Evolutionary conservation across 352 stramenopile genomes (phyloP), one percentile per base, ranked within the genome.

Genomic region (Blastocystis sp.): DNA sequence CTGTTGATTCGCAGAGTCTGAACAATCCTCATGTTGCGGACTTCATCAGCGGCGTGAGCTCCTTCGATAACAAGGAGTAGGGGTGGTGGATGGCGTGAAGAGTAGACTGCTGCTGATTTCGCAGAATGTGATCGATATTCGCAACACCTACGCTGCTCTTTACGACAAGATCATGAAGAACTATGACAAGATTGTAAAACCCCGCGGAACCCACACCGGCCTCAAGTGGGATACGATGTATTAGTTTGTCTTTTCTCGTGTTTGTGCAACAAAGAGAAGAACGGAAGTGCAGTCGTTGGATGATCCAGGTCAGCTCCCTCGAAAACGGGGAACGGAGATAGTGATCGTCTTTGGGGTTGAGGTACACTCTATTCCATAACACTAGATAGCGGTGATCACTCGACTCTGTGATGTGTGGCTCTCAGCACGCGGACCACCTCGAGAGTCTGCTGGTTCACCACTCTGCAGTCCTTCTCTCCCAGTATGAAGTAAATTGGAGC

Each of bases 141-240:
- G 78, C 2, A 88, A 88, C 41, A 74, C 62, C 5, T 88, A 88
- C 19, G 66, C 78, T 38, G 61, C 56, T 38, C 41, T 88, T 2
- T 88, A 88, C 43, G 78, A 88, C 40, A 5, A 52, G 28, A 88
- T 88, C 21, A 76, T 79, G 66, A 88, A 88, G 62, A 88, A 88
- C 60, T 88, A 76, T 23, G 78, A 88, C 45, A 88, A 88, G 40
- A 78, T 88, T n/a, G 52, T 79, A 34, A 88, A 88, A 5, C 78
- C 78, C 10, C 23, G 41, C 10, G 64, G 62, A 40, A n/a, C 43
- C 19, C 62, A 74, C 2, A 62, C 74, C 40, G 74, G 74, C 7
- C 3, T 84, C n/a, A 84, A 84, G 45, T 84, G 74, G 74, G 74
- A 84, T 62, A 66, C 74, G 19, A 84, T 84, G 74, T 84, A 84